Evolutionary conservation across 768 basidiomycete species (phyloP).

Genomic region (Russula sp.): DNA sequence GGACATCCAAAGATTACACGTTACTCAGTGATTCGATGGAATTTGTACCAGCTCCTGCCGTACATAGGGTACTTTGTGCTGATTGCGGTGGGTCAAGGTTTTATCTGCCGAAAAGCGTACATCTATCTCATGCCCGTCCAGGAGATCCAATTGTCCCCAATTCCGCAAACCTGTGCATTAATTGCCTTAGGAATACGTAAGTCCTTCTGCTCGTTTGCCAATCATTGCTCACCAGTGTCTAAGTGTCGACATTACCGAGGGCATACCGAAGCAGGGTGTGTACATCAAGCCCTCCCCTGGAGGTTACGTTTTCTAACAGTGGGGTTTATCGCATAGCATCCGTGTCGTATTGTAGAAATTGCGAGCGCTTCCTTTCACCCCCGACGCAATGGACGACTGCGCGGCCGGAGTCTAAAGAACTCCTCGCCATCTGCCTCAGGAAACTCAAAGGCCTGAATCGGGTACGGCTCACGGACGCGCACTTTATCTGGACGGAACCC

Average conservation of each 20-base stretch:
- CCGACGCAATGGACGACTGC: conserved; percentile 84
- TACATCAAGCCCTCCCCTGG: conserved; percentile 16
- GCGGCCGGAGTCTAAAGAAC: conserved; percentile 86
- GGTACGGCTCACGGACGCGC: conserved; percentile 95
- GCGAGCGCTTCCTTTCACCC: conserved; percentile 92
- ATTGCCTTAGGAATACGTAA: conserved; percentile 83
- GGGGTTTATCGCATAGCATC: conserved; percentile 52
- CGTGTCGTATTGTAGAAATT: conserved; percentile 91
- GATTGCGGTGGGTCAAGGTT: conserved; percentile 64
- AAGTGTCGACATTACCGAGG: conserved; percentile 96
- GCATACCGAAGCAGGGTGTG: conserved; percentile 90
- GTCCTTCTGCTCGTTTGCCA: conserved; percentile 32
- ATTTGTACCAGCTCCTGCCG: conserved; percentile 67
- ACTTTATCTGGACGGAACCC: conserved; percentile 99
- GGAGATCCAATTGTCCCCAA: conserved; percentile 88
- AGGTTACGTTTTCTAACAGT: neutral
- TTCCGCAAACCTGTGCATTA: conserved; percentile 88
- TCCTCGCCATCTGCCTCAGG: conserved; percentile 90
- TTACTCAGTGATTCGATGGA: conserved; percentile 52
- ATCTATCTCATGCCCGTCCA: conserved; percentile 34
- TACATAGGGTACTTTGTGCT: conserved; percentile 83
- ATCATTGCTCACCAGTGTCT: neutral
- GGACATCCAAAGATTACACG: neutral
- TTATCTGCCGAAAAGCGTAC: neutral
- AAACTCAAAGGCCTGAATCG: conserved; percentile 92